Percentiles rank a stretch among this genome's conserved stretches.
Evolutionary conservation across 1,139 yeast species (phyloP).

Genomic region (Candida gigantensis): DNA sequence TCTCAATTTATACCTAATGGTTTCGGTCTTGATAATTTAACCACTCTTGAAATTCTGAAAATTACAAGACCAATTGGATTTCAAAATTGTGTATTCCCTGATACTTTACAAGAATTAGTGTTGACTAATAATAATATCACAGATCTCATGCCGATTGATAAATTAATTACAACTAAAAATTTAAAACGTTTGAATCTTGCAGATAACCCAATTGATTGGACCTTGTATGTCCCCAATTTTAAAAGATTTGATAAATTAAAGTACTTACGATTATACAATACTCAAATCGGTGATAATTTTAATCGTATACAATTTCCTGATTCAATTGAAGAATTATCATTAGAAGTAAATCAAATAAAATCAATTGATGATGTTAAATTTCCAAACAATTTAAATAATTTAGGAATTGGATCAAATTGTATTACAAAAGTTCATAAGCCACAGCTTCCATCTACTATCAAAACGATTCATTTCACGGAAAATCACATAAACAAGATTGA

Average conservation of each 20-base stretch:
- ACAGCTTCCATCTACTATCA: constrained; percentile 18
- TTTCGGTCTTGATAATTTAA: constrained; percentile 7
- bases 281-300: constrained; percentile 19
- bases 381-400: constrained; percentile 19
- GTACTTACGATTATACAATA: constrained; percentile 21
- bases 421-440: constrained; percentile 16
- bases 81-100: constrained; percentile 12
- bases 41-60: constrained; percentile 4
- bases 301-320: constrained; percentile 20
- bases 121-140: constrained; percentile 18
- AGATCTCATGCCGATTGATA: constrained; percentile 10
- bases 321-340: constrained; percentile 18
- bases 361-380: constrained; percentile 22
- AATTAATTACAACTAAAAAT: constrained; percentile 8
- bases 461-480: constrained; percentile 25
- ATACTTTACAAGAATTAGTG: constrained; percentile 15
- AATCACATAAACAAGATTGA: constrained; percentile 21
- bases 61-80: constrained; percentile 2
- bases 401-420: constrained; percentile 26
- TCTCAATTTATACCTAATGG: constrained; percentile 1
- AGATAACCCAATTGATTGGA: constrained; percentile 29
- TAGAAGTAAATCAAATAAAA: constrained; percentile 25
- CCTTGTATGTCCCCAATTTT: constrained; percentile 9
- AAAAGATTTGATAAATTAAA: constrained; percentile 15
- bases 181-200: constrained; percentile 20